Percentiles rank a stretch among this genome's conserved stretches.
These are phyloP conservation scores for Gleditsia sinensis DNA, from an alignment of 306 rosid species.

Conservation along the genomic window DNA sequence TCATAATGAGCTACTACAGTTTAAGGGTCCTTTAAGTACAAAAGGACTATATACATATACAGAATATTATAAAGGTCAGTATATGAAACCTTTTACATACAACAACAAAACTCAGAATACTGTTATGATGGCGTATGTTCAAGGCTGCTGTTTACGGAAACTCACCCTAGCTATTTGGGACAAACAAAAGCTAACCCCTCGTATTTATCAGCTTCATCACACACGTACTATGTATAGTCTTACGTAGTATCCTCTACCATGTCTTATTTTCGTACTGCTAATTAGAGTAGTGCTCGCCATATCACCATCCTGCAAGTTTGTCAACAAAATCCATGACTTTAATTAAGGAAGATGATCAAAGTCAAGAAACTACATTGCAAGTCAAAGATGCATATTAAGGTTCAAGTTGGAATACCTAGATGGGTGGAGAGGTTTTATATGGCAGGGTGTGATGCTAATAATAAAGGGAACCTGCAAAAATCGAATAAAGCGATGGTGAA, in stretches of 20 bases:
- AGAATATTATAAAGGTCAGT: neutral
- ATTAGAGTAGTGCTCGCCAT: neutral
- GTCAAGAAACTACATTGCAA: neutral
- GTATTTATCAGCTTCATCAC: neutral
- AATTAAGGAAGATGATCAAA: no score
- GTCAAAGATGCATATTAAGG: no score
- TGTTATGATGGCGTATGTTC: neutral
- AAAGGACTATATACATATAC: neutral
- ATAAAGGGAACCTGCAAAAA: conserved; percentile 74
- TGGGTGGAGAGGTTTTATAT: conserved; percentile 15
- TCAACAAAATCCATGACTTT: neutral
- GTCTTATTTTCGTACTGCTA: conserved; percentile 6
- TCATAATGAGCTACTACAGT: no score
- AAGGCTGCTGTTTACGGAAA: neutral
- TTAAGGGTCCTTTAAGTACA: neutral
- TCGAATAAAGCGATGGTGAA: conserved; percentile 1
- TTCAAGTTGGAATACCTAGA: conserved; percentile 38
- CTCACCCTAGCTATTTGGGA: no score
- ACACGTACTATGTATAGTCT: neutral
- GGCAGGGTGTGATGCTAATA: conserved; percentile 41
- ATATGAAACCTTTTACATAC: neutral
- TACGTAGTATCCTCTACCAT: neutral
- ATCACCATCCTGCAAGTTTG: neutral
- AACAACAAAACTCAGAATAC: neutral
- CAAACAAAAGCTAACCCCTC: no score